These are phyloP conservation scores for Irpex lacteus DNA, from an alignment of 1,284 basidiomycete species.

Conservation along the genomic window DNA sequence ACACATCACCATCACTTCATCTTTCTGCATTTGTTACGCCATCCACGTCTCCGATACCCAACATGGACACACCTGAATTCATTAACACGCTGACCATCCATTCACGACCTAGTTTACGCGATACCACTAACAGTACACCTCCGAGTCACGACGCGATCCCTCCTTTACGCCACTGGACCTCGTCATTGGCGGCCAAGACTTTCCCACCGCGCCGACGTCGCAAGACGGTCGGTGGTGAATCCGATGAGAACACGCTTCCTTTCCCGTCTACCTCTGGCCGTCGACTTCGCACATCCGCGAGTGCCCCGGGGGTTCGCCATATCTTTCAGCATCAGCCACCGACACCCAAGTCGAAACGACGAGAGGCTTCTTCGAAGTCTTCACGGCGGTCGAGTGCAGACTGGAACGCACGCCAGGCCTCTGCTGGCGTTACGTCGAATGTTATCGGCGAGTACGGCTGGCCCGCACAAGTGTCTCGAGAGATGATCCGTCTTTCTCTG, in stretches of 20 bases:
- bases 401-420: constrained; percentile 38
- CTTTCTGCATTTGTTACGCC: constrained; percentile 22
- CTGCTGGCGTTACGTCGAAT: constrained; percentile 28
- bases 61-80: constrained; percentile 48
- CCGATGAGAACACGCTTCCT: constrained; percentile 10
- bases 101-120: constrained; percentile 13
- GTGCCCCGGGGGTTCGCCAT: constrained; percentile 24
- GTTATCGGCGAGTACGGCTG: constrained; percentile 31
- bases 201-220: constrained; percentile 21
- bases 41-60: constrained; percentile 42
- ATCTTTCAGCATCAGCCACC: constrained; percentile 10
- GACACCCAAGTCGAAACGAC: constrained; percentile 4
- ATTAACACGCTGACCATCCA: constrained; percentile 22
- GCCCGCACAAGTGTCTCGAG: constrained; percentile 43
- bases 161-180: constrained; percentile 11
- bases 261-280: constrained; percentile 14
- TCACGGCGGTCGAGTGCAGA: constrained; percentile 39
- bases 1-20: constrained; percentile 30
- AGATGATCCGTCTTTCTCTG: constrained; percentile 39
- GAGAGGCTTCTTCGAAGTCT: constrained; percentile 7
- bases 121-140: constrained; percentile 8
- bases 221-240: constrained; percentile 11
- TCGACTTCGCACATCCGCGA: constrained; percentile 23
- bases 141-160: constrained; percentile 2
- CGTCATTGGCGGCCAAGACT: constrained; percentile 17